Evolutionary conservation across 108 stramenopile species (phyloP).

Genomic region (Tribonema minus): DNA sequence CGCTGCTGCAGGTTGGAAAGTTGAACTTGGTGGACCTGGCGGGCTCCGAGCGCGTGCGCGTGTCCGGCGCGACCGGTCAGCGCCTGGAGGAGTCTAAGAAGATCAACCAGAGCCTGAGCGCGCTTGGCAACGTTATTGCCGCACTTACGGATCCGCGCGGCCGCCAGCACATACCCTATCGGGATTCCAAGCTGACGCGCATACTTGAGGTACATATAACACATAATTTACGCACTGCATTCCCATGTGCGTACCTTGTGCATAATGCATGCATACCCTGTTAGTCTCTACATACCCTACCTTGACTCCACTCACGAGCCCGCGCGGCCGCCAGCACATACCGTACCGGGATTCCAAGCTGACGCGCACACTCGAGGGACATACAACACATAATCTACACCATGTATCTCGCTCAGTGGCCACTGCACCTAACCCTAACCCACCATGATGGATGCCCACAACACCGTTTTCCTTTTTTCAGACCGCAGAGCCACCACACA

Average conservation of each 20-base stretch:
- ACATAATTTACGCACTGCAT: too few relatives aligned
- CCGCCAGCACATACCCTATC: constrained; percentile 63
- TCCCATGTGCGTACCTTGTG: too few relatives aligned
- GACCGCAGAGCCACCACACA: too few relatives aligned
- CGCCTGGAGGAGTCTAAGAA: constrained; percentile 63
- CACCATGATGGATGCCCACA: too few relatives aligned
- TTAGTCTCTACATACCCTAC: too few relatives aligned
- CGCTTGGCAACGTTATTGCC: constrained; percentile 65
- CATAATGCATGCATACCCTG: too few relatives aligned
- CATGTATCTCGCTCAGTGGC: too few relatives aligned
- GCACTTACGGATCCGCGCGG: constrained; percentile 57
- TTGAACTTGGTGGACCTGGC: constrained; percentile 66
- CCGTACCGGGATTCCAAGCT: constrained; percentile 66
- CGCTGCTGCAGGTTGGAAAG: constrained; percentile 59
- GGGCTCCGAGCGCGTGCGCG: constrained; percentile 61
- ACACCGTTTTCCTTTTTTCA: too few relatives aligned
- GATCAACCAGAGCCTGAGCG: constrained; percentile 62
- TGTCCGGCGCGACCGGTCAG: constrained; percentile 63
- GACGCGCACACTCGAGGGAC: constrained; percentile 64
- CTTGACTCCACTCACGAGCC: too few relatives aligned
- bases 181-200: constrained; percentile 63
- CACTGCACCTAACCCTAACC: too few relatives aligned
- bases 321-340: constrained; percentile 56
- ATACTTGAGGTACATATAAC: constrained; percentile 58
- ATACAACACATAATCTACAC: too few relatives aligned